These are phyloP conservation scores for Rhododendron henanense DNA, from an alignment of 148 eudicot species.

Conservation along the genomic window DNA sequence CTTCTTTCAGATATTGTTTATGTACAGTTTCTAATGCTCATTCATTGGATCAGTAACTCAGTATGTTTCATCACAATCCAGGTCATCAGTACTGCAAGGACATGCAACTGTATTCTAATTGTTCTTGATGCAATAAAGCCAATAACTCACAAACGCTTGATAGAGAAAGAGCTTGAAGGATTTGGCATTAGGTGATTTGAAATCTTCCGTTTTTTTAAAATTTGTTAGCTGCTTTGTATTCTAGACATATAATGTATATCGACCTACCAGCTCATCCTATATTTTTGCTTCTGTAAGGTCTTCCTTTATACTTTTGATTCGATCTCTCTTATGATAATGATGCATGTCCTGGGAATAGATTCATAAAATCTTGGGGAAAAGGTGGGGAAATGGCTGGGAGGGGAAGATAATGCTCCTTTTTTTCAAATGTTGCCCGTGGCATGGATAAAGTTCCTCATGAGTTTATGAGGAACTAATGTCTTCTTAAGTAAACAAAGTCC, in stretches of 20 bases:
- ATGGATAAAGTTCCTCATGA: neutral
- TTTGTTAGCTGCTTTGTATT: neutral
- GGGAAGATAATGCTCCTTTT: neutral
- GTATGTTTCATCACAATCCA: conserved; percentile 23
- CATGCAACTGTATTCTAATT: conserved; percentile 91
- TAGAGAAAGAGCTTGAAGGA: conserved; percentile 99
- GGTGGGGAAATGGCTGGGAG: neutral
- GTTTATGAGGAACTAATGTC: neutral
- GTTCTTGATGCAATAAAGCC: conserved; percentile 99
- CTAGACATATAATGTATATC: neutral
- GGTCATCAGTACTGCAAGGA: conserved; percentile 99
- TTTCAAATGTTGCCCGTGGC: neutral
- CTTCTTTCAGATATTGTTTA: neutral
- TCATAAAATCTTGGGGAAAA: neutral
- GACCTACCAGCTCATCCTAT: neutral
- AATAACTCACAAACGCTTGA: conserved; percentile 94
- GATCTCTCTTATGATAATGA: neutral
- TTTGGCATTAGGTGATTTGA: conserved; percentile 89
- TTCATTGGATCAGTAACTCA: neutral
- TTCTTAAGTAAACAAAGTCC: neutral
- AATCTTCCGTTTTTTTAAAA: neutral
- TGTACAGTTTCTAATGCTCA: neutral
- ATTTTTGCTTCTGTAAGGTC: neutral
- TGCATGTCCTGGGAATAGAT: neutral
- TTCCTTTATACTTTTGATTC: neutral